A percentile compares a stretch with the other conserved stretches of the same genome.
These are phyloP conservation scores for Sugiyamaella smithiae DNA, from an alignment of 805 yeast genomes.

Conservation along the genomic window DNA sequence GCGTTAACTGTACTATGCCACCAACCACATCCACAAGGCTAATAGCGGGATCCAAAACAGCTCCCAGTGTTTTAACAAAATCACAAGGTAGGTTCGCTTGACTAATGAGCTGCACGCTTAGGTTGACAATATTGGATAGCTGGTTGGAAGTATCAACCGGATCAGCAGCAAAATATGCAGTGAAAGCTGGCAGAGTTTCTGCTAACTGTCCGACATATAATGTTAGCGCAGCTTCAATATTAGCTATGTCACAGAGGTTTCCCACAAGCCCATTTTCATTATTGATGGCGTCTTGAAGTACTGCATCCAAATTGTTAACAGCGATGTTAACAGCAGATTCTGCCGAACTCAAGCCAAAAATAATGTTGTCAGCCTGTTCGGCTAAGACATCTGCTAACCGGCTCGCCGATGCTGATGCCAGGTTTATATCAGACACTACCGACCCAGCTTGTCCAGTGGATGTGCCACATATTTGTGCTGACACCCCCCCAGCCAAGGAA, in stretches of 20 bases:
- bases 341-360: not conserved
- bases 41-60: conserved; percentile 1
- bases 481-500: not conserved
- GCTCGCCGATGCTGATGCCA: conserved; percentile 7
- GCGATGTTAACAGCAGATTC: not conserved
- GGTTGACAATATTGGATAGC: not conserved
- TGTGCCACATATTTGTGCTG: conserved; percentile 1
- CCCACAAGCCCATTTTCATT: not conserved
- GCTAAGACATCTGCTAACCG: not conserved
- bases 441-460: conserved; percentile 11
- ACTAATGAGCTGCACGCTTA: not conserved
- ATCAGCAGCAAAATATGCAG: conserved; percentile 1
- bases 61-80: conserved; percentile 1
- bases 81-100: conserved; percentile 1
- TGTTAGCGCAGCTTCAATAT: conserved; percentile 4
- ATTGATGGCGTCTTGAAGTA: not conserved
- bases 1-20: not conserved
- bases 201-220: conserved; percentile 1
- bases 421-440: not conserved
- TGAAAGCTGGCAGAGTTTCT: not conserved
- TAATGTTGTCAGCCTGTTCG: not conserved
- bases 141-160: not conserved
- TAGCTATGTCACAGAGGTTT: not conserved
- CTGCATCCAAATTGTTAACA: not conserved
- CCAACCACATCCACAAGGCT: not conserved